Base-by-base conservation (phyloP, 257 asterid genomes). In the Solanum medicagineum region DNA sequence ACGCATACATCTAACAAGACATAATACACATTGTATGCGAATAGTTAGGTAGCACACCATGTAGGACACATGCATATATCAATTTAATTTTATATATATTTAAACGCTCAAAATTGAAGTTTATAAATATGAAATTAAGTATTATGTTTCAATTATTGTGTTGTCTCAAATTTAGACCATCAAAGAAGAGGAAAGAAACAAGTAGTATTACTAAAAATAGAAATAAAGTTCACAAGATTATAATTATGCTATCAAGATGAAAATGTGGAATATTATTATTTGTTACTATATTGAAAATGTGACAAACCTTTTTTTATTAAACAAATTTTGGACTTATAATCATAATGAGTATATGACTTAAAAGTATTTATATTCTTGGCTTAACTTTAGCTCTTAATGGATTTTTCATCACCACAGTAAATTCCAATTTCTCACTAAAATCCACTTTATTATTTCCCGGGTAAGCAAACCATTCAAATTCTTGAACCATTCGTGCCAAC, bases 401-500 rank as follows among this genome's bases (percentile, higher is more conserved):
- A 77, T 95, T 87, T 89, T 95, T 95, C 99, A 95, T 95, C 81
- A 94, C 96, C 83, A 95, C 97, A 0, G 98, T 94, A 26, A 95
- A 95, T 82, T 92, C 94, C 87, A 88, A 73, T 87, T 92, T 95
- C 94, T 91, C 99, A 66, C 88, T 90, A 57, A 94, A 90, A 90
- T 96, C 98, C 92, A 95, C 93, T 36, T 91, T 87, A 70, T 90
- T 89, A 11, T 89, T 84, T 40, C 89, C 93, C 89, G 96, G 97
- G 91, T 88, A 85, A 91, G 85, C 93, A 55, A 89, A 51, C 99
- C 99, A 96, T 85, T 14, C 97, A 85, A 96, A 96, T 47, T 94
- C 98, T 84, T 96, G 99, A 62, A 94, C 96, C 97, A 96, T 91
- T 60, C 98, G 88, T 59, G 98, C 98, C 89, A 96, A 36, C 92